phyloP scores from a whole-genome alignment of 1,284 basidiomycete species.

The Phenoliferia sp. region DNA sequence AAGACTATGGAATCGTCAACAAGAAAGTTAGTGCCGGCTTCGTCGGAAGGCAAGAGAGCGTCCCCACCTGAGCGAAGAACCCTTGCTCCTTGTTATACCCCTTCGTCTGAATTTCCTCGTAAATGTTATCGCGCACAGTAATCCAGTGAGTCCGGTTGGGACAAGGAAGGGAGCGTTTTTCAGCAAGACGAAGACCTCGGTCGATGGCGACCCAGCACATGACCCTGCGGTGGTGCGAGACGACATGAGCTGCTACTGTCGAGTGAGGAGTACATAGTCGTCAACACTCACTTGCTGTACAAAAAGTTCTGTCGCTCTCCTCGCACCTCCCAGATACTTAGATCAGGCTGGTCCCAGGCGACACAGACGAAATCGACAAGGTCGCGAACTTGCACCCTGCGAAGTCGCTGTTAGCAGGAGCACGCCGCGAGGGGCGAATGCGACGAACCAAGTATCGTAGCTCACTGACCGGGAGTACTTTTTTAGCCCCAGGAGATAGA shows the following conservation, averaged over 20 bases:
- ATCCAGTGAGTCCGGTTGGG: conserved; percentile 57
- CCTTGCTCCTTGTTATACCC: conserved; percentile 63
- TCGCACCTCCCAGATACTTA: conserved; percentile 62
- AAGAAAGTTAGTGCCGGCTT: background rate
- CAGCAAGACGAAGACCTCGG: conserved; percentile 69
- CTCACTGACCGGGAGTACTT: conserved; percentile 1
- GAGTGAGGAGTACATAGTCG: background rate
- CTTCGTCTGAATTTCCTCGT: conserved; percentile 67
- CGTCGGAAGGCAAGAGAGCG: background rate
- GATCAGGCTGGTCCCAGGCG: conserved; percentile 40
- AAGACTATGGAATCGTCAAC: conserved; percentile 36
- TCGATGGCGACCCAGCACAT: conserved; percentile 95
- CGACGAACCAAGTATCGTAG: conserved; percentile 23
- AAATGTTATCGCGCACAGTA: conserved; percentile 66
- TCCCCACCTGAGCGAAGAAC: conserved; percentile 40
- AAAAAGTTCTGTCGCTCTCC: conserved; percentile 71
- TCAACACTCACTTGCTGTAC: conserved; percentile 68
- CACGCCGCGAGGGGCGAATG: background rate
- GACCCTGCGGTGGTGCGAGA: conserved; percentile 49
- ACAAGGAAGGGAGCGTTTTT: conserved; percentile 61
- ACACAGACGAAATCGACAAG: conserved; percentile 44
- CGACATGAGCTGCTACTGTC: background rate
- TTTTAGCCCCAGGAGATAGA: too few relatives aligned
- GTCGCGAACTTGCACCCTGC: conserved; percentile 47
- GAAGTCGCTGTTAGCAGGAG: conserved; percentile 2